These are phyloP conservation scores for Penicillium nordicum DNA, from an alignment of 2,329 filamentous ascomycete genomes.

Conservation along the genomic window DNA sequence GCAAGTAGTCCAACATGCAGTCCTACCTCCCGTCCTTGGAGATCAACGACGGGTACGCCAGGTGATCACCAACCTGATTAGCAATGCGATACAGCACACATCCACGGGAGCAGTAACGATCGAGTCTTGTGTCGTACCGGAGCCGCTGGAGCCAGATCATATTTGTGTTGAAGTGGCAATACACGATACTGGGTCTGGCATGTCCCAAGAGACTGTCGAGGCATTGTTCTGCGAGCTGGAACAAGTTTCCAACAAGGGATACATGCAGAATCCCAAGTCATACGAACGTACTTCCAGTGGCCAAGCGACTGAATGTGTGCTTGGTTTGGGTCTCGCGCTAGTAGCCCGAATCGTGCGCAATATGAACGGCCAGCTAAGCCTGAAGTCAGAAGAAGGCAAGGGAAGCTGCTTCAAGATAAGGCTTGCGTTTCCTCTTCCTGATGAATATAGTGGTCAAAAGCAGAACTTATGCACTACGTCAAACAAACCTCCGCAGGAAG, in stretches of 20 bases:
- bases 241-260: conserved; percentile 62
- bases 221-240: conserved; percentile 58
- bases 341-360: conserved; percentile 79
- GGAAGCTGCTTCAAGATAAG: conserved; percentile 79
- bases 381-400: conserved; percentile 77
- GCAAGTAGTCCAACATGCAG: conserved; percentile 63
- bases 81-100: conserved; percentile 86
- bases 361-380: conserved; percentile 79
- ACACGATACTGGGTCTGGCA: conserved; percentile 69
- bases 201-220: conserved; percentile 56
- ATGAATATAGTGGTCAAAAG: conserved; percentile 25
- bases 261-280: conserved; percentile 27
- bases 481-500: not conserved
- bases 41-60: conserved; percentile 77
- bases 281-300: conserved; percentile 27
- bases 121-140: conserved; percentile 57
- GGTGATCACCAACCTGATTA: conserved; percentile 74
- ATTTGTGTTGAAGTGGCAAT: conserved; percentile 70
- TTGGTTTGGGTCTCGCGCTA: conserved; percentile 77
- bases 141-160: conserved; percentile 49
- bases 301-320: conserved; percentile 44
- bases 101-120: conserved; percentile 64
- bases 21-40: conserved; percentile 70
- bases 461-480: not conserved
- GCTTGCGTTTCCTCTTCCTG: conserved; percentile 67